phyloP scores from a whole-genome alignment of 2,329 filamentous ascomycete genomes.

The Xylariaceae sp. region DNA sequence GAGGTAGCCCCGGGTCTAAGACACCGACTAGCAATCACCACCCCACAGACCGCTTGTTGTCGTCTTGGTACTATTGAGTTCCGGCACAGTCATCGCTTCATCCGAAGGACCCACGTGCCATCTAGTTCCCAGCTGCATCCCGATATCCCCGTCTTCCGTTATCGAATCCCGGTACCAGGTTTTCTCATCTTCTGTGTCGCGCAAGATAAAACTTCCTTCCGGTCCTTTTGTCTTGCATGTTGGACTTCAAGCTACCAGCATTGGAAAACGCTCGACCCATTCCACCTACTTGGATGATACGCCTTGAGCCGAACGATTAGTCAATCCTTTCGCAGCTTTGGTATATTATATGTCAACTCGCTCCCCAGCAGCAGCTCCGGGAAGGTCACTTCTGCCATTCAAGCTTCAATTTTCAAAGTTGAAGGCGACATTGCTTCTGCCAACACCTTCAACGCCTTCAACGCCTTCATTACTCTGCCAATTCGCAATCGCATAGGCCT shows the following conservation, averaged over 20 bases:
- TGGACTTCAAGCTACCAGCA: not conserved
- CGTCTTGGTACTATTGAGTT: constrained; percentile 9
- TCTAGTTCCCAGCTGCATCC: constrained; percentile 14
- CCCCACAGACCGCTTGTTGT: constrained; percentile 1
- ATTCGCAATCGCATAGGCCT: constrained; percentile 3
- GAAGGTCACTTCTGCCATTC: not conserved
- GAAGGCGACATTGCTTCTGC: not conserved
- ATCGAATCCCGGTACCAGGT: not conserved
- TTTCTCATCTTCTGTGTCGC: constrained; percentile 2
- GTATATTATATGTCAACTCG: not conserved
- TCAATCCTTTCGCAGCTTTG: not conserved
- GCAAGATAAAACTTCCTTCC: not conserved
- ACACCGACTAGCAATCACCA: constrained; percentile 9
- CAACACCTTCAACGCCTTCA: not conserved
- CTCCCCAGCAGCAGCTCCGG: not conserved
- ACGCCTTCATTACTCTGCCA: not conserved
- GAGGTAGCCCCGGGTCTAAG: constrained; percentile 2
- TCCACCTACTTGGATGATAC: not conserved
- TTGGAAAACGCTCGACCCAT: not conserved
- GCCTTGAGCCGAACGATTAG: not conserved
- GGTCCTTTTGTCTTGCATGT: not conserved
- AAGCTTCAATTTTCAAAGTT: not conserved
- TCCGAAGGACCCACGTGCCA: constrained; percentile 15
- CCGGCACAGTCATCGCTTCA: constrained; percentile 13
- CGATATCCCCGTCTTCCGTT: constrained; percentile 17